Percentiles rank a stretch among this genome's conserved stretches.
Evolutionary conservation across 2,329 filamentous ascomycete species (phyloP).

Genomic region (Dothideomycetes sp.): DNA sequence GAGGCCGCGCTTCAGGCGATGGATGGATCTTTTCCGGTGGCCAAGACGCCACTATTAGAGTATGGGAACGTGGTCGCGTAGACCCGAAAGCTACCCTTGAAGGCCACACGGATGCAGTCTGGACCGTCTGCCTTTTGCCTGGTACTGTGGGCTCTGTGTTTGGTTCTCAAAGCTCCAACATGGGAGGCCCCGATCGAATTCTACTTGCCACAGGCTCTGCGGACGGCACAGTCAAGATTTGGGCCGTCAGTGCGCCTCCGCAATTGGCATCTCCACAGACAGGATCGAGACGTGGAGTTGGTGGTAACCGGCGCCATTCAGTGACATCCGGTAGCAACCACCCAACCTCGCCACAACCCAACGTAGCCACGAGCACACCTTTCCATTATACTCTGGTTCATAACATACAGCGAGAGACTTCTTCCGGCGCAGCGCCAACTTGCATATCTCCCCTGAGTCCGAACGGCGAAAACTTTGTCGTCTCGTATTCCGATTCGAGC

Average conservation of each 20-base stretch:
- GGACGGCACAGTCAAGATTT: slow-evolving; percentile 84
- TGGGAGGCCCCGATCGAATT: slow-evolving; percentile 75
- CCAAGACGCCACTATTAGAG: slow-evolving; percentile 82
- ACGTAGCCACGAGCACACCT: slow-evolving; percentile 70
- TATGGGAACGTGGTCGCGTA: slow-evolving; percentile 91
- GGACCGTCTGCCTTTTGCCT: slow-evolving; percentile 88
- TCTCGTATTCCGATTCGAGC: slow-evolving; percentile 82
- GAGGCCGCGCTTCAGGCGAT: slow-evolving; percentile 78
- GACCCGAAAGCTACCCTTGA: slow-evolving; percentile 92
- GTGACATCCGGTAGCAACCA: slow-evolving; percentile 92
- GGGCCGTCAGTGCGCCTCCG: slow-evolving; percentile 87
- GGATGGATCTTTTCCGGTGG: slow-evolving; percentile 98
- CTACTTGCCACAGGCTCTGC: slow-evolving; percentile 85
- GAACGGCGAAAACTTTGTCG: slow-evolving; percentile 80
- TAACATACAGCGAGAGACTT: slow-evolving; percentile 57
- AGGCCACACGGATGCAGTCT: slow-evolving; percentile 90
- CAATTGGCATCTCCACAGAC: slow-evolving; percentile 74
- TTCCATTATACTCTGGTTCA: slow-evolving; percentile 86
- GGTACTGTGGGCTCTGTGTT: slow-evolving; percentile 73
- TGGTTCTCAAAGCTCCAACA: slow-evolving; percentile 53
- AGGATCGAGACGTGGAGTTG: slow-evolving; percentile 56
- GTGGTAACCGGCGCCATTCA: slow-evolving; percentile 77
- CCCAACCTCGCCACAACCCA: slow-evolving; percentile 82
- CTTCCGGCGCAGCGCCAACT: slow-evolving; percentile 59
- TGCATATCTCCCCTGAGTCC: slow-evolving; percentile 84